phyloP scores from a whole-genome alignment of 306 rosid genomes.

The Hippophae gyantsensis region DNA sequence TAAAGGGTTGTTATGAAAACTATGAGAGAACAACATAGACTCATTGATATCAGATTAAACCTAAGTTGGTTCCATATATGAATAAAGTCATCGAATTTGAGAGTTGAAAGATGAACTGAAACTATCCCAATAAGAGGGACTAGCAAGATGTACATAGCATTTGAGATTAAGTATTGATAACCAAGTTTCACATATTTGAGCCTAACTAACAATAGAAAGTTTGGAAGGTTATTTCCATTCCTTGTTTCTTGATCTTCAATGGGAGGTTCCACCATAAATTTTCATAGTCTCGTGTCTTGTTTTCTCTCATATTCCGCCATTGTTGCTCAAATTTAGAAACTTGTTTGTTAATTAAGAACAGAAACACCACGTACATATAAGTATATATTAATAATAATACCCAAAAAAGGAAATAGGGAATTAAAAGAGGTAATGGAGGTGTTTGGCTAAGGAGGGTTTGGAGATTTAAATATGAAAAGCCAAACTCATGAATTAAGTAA shows the following conservation, averaged over 20 bases:
- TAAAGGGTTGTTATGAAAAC: conserved; percentile 57
- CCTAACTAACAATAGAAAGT: conserved; percentile 46
- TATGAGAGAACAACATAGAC: conserved; percentile 28
- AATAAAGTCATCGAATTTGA: conserved; percentile 22
- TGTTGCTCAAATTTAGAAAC: no score
- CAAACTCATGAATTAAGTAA: no score
- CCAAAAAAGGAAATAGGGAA: no score
- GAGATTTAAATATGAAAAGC: no score
- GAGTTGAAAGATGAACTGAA: conserved; percentile 43
- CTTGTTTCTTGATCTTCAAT: background rate
- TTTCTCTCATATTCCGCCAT: no score
- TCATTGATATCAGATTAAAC: conserved; percentile 37
- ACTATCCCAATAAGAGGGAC: conserved; percentile 28
- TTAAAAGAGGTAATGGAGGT: no score
- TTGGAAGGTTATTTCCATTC: conserved; percentile 29
- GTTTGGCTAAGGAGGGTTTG: no score
- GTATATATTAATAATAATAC: no score
- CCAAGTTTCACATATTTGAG: conserved; percentile 75
- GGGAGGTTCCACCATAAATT: no score
- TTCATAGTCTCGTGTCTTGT: no score
- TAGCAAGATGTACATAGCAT: conserved; percentile 57
- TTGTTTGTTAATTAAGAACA: no score
- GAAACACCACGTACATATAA: no score
- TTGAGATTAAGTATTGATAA: conserved; percentile 43
- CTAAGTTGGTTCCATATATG: conserved; percentile 37